Evolutionary conservation across 371 early-diverging fungal genomes (phyloP), one percentile per base, ranked within the genome.

Genomic region (Batkoa obscura): DNA sequence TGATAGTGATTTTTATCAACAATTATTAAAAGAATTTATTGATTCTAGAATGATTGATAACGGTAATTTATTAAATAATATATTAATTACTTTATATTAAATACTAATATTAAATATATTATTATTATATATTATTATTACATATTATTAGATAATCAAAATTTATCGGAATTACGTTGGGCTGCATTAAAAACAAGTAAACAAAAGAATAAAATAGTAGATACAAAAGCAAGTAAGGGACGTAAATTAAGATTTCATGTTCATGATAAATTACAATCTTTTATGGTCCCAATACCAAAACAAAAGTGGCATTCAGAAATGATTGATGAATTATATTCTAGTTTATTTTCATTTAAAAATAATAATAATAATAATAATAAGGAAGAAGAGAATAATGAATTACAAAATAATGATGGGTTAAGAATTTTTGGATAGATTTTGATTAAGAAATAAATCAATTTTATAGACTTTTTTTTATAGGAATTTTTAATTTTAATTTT

Each of bases 1-100:
- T 62, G 96, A 95, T 60, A 75, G 80, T 13, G 96, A 95, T 66
- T 95, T 88, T 64, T 94, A 95, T 66, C 87, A 88, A 59, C 86
- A 86, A 59, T 75, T 88, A 42, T 62, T 95, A 58, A 80, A 87
- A 52, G 96, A 95, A 68, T 70, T 94, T 55, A 90, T 95, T 57
- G 94, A 95, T 63, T 80, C 80, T 50, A 78, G 88, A 41, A 88
- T 90, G 88, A 78, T 81, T 2, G 87, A 88, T 59, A 78, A 81
- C 31, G 46, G 62, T 62, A 58, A n/a, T n/a, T n/a, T n/a, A n/a
- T n/a, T n/a, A n/a, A n/a, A n/a, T n/a, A n/a, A n/a, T n/a, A n/a
- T 36, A n/a, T n/a, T n/a, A n/a, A n/a, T n/a, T n/a, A n/a, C n/a
- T n/a, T n/a, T n/a, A n/a, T n/a, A n/a, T n/a, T n/a, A n/a, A n/a